Percentiles rank a stretch among this genome's conserved stretches.
phyloP scores from a whole-genome alignment of 805 yeast species.

The Jamesozyma hellenica region DNA sequence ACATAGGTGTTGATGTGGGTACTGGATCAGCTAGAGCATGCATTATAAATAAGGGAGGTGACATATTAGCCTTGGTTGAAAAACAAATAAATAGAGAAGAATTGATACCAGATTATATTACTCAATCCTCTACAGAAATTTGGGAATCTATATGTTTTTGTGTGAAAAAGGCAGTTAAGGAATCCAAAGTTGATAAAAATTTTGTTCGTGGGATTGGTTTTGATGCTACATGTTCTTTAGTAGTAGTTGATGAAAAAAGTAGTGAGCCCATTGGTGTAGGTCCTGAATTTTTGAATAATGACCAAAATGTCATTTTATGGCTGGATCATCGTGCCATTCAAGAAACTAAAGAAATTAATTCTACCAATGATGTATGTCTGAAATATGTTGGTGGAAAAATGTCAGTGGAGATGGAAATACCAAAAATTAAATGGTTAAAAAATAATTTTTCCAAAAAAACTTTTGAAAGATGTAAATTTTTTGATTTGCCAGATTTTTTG shows the following conservation, averaged over 20 bases:
- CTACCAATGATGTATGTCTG: slow-evolving; percentile 66
- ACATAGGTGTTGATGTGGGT: slow-evolving; percentile 90
- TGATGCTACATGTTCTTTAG: slow-evolving; percentile 95
- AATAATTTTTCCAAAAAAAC: slow-evolving; percentile 58
- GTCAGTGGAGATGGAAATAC: slow-evolving; percentile 98
- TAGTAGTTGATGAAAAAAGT: slow-evolving; percentile 55
- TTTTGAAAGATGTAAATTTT: slow-evolving; percentile 62
- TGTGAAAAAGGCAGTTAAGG: slow-evolving; percentile 63
- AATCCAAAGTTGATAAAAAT: slow-evolving; percentile 59
- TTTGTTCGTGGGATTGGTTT: slow-evolving; percentile 82
- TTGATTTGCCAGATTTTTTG: slow-evolving; percentile 84
- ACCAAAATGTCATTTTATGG: slow-evolving; percentile 87
- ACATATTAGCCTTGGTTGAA: slow-evolving; percentile 69
- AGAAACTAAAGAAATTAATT: slow-evolving; percentile 74
- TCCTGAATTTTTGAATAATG: slow-evolving; percentile 65
- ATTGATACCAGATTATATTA: slow-evolving; percentile 60
- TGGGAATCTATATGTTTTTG: slow-evolving; percentile 84
- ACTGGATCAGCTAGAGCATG: slow-evolving; percentile 97
- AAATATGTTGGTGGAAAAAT: slow-evolving; percentile 94
- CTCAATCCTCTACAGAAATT: slow-evolving; percentile 83
- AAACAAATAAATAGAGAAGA: slow-evolving; percentile 71
- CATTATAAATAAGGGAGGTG: slow-evolving; percentile 72
- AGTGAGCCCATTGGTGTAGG: slow-evolving; percentile 82
- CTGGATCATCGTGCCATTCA: slow-evolving; percentile 93
- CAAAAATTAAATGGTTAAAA: slow-evolving; percentile 94